Base-by-base conservation (phyloP, 2,329 filamentous ascomycete genomes). In the Pseudocercospora vitis region DNA sequence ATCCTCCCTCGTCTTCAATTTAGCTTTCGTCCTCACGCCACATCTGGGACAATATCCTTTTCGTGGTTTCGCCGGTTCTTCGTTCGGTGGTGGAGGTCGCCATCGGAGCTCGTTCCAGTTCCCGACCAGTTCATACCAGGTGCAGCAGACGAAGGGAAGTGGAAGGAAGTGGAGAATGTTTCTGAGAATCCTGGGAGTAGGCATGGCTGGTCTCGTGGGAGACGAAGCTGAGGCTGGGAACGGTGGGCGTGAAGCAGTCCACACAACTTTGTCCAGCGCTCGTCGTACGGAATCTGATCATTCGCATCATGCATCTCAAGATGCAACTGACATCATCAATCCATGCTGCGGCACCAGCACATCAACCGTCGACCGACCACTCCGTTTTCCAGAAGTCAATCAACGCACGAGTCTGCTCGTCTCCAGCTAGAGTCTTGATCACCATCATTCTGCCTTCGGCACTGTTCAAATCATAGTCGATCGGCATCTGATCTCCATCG, bases 301-400 rank as follows among this genome's bases (percentile, higher is more conserved):
- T n/a, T 18, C 24, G 4, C 11, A 14, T 24, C 9, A 21, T 4
- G 3, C 12, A 26, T 18, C 7, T n/a, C 6, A 29, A 6, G 6
- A 11, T 29, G 26, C 11, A 29, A 11, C 11, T 29, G 11, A 29
- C 26, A 11, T 29, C 26, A 29, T 29, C 26, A 11, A 11, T 29
- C 26, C n/a, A n/a, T n/a, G n/a, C n/a, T n/a, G 26, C 11, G 11
- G 26, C 11, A 29, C 26, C 6, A 29, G 26, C 26, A 29, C 6
- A 29, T 29, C 26, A 7, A 29, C 24, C 72, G 23, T 69, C 67
- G 24, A 60, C 52, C 19, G 55, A 50, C 57, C 59, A 63, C 56
- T 73, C 70, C 31, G 64, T 60, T 23, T 49, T 57, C 72, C 73
- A 76, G 55, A 74, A 75, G 9, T 65, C 64, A n/a, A 69, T 47